Evolutionary conservation across 2,329 filamentous ascomycete species (phyloP), one percentile per base, ranked within the genome.

Genomic region (Fonsecaea nubica): DNA sequence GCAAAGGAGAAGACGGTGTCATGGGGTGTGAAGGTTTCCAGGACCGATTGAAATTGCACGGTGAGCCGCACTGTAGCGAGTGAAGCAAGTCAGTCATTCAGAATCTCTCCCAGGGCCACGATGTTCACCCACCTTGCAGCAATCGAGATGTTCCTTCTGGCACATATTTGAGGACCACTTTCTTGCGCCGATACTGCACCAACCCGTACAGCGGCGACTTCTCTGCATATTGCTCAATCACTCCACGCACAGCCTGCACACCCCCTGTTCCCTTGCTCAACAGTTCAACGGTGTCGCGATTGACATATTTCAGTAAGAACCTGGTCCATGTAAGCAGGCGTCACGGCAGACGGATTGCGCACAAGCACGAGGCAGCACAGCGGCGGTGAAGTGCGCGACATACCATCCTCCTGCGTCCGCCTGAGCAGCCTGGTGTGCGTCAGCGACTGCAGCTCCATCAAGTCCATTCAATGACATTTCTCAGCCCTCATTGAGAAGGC

Each of bases 361-460:
- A 55, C n/a, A 65, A 53, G 59, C 36, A 21, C n/a, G 21, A 15
- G 42, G 54, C 52, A 42, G 18, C 59, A 45, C 30, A 50, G 32
- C 36, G 18, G 7, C 33, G 15, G 30, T 7, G 35, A 12, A 32
- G 38, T n/a, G 38, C 36, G 33, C 65, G 48, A 83, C 91, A 80
- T 86, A 98, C 95, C 95, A 99, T 90, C 93, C 93, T 82, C 93
- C 93, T 65, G 92, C 88, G 80, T 98, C 95, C 67, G 87, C 86
- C 74, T 89, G 83, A 64, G 92, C 91, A 74, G 87, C 83, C 76
- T 93, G 90, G 80, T 96, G 90, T 75, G 93, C 93, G 81, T 96
- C 92, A 80, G 89, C 87, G 80, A 99, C 86, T 76, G 88, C 86
- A 69, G 59, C 64, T 58, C 54, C 67, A 63, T 72, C 71, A 65